Evolutionary conservation across 176 grass and related monocot genomes (phyloP).

Genomic region (Tillandsia fasciculata): DNA sequence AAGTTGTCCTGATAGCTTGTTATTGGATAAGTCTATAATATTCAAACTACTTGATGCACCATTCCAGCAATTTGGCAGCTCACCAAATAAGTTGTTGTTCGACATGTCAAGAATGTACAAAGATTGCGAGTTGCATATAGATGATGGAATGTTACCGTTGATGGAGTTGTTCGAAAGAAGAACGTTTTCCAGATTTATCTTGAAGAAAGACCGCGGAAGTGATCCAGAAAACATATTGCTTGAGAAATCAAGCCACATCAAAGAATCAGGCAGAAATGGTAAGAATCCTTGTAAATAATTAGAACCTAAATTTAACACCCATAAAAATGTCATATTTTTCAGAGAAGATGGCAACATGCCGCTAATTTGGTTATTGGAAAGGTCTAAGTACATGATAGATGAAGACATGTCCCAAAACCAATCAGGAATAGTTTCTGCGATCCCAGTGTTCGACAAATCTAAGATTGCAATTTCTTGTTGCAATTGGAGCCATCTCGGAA

Average conservation of each 20-base stretch:
- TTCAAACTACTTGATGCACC: neutral
- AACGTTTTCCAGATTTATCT: accelerated
- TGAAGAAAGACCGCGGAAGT: neutral
- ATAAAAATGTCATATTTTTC: neutral
- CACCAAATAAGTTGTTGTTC: constrained; percentile 8
- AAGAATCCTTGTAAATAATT: constrained; percentile 17
- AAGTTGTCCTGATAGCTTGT: neutral
- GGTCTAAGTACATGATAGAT: neutral
- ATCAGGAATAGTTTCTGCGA: constrained; percentile 13
- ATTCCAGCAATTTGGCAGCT: neutral
- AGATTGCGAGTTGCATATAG: neutral
- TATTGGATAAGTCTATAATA: neutral
- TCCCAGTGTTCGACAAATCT: constrained; percentile 30
- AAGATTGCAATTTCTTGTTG: neutral
- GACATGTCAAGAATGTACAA: neutral
- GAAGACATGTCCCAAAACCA: constrained; percentile 30
- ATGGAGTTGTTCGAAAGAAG: constrained; percentile 19
- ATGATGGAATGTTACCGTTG: constrained; percentile 11
- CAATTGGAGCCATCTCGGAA: constrained; percentile 23
- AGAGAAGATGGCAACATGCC: constrained; percentile 12
- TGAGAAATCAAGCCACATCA: neutral
- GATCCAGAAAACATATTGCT: constrained; percentile 3
- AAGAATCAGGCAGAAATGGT: neutral
- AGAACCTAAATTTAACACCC: neutral
- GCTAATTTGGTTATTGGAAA: constrained; percentile 16